Conservation (phyloP, 495 filamentous ascomycete species). For the Aspergillus panamensis region DNA sequence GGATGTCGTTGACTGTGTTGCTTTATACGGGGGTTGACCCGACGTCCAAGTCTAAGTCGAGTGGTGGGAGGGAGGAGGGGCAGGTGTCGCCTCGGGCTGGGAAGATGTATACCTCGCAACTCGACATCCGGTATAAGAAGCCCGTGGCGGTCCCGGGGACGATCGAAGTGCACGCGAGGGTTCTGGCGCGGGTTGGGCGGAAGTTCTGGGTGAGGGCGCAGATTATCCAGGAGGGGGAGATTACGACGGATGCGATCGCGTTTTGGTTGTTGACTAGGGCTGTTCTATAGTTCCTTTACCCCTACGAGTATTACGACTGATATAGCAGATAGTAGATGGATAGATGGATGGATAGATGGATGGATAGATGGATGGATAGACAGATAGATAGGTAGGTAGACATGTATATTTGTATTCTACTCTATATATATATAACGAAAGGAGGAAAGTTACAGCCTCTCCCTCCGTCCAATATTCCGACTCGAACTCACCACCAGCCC, state of each 20-base stretch:
- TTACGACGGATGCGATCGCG: conserved; percentile 42
- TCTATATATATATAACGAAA: conserved; percentile 7
- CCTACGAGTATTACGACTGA: background rate
- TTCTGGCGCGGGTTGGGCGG: conserved; percentile 33
- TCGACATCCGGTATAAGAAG: conserved; percentile 41
- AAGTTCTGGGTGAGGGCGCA: conserved; percentile 45
- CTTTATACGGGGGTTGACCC: conserved; percentile 20
- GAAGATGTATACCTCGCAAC: conserved; percentile 37
- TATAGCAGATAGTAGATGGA: background rate
- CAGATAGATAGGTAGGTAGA: background rate
- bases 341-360: too few species aligned
- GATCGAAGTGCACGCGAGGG: conserved; percentile 32
- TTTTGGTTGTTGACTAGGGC: conserved; percentile 37
- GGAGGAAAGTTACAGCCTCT: conserved; percentile 34
- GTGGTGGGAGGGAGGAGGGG: background rate
- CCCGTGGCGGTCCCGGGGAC: conserved; percentile 33
- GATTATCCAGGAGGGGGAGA: conserved; percentile 33
- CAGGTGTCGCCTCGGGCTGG: conserved; percentile 19
- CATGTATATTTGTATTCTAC: conserved; percentile 8
- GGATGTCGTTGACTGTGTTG: conserved; percentile 40
- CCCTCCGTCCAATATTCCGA: conserved; percentile 48
- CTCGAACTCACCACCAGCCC: conserved; percentile 53
- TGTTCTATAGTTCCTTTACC: background rate
- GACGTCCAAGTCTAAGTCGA: too few species aligned
- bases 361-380: background rate